These are phyloP conservation scores for Aureobasidium namibiae DNA, from an alignment of 2,329 filamentous ascomycete genomes.

Conservation along the genomic window DNA sequence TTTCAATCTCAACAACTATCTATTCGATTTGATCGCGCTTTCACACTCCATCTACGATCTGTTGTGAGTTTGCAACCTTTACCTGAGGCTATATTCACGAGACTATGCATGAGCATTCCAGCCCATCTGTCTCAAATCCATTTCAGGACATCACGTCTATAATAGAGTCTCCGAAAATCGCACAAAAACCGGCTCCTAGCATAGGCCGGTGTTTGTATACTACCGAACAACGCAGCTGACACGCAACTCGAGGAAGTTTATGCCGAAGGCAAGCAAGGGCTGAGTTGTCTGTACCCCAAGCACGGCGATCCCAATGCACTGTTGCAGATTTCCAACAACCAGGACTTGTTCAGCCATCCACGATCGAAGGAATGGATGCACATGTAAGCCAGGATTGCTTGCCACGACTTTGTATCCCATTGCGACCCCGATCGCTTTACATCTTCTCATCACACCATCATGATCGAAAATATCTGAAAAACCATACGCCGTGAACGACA, in stretches of 20 bases:
- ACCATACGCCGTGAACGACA: neutral
- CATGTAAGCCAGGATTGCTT: neutral
- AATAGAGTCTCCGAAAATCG: neutral
- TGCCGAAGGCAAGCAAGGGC: neutral
- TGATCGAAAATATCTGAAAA: neutral
- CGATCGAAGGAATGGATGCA: conserved; percentile 10
- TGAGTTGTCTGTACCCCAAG: neutral
- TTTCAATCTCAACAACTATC: neutral
- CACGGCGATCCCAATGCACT: conserved; percentile 7
- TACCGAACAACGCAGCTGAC: neutral
- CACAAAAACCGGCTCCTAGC: neutral
- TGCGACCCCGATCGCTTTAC: neutral
- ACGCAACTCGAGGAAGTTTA: neutral
- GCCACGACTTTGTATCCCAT: conserved; percentile 8
- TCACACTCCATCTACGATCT: neutral
- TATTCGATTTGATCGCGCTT: neutral
- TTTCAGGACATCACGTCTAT: neutral
- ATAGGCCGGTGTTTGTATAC: neutral
- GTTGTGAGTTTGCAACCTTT: neutral
- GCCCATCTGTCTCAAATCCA: neutral
- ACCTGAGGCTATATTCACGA: neutral
- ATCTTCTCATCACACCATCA: neutral
- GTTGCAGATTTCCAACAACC: neutral
- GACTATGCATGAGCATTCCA: neutral
- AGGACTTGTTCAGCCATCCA: neutral